These are phyloP conservation scores for Rhodotorula glutinis DNA, from an alignment of 1,284 basidiomycete genomes.

Conservation along the genomic window DNA sequence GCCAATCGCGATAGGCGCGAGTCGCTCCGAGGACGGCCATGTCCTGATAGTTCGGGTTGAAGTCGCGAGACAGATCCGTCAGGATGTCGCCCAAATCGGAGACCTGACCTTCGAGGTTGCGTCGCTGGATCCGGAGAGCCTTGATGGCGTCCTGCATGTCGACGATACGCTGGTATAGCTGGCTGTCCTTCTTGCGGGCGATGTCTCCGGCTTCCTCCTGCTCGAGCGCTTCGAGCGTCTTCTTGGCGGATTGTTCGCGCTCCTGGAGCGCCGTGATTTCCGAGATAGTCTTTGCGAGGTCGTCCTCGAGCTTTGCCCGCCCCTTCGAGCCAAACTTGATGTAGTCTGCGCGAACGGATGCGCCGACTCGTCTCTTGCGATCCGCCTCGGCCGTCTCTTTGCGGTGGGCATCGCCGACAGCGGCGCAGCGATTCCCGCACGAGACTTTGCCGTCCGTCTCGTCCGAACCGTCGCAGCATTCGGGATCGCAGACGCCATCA, in stretches of 20 bases:
- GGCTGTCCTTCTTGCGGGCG: conserved; percentile 66
- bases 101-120: conserved; percentile 69
- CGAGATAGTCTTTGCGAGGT: conserved; percentile 57
- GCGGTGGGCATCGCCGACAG: conserved; percentile 68
- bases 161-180: conserved; percentile 69
- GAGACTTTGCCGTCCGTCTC: conserved; percentile 64
- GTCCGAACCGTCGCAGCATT: conserved; percentile 98
- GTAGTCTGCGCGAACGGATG: conserved; percentile 85
- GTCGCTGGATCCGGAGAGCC: conserved; percentile 68
- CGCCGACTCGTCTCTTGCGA: conserved; percentile 66
- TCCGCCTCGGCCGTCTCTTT: conserved; percentile 66
- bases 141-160: conserved; percentile 71
- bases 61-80: conserved; percentile 69
- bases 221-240: conserved; percentile 44
- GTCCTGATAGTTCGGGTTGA: conserved; percentile 98
- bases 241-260: conserved; percentile 61
- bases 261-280: conserved; percentile 52
- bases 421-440: conserved; percentile 75
- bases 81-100: conserved; percentile 79
- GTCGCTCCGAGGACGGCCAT: conserved; percentile 98
- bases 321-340: conserved; percentile 82
- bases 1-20: conserved; percentile 81
- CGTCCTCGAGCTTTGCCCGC: conserved; percentile 69
- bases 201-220: conserved; percentile 43
- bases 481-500: conserved; percentile 89